phyloP scores from a whole-genome alignment of 345 rosid species.

The Cardamine chenopodiifolia region DNA sequence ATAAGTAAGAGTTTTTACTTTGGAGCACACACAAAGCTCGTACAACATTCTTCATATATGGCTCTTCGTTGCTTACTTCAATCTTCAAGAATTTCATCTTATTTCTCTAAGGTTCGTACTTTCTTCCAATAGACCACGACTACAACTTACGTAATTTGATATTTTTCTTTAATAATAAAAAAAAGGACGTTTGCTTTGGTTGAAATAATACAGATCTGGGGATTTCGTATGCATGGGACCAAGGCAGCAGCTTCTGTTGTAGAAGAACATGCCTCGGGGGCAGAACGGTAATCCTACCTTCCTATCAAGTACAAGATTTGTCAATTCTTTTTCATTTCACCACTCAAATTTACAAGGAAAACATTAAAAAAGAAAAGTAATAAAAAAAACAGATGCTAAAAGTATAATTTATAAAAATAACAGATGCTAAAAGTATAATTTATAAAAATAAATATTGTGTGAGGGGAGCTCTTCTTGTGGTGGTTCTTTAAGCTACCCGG shows the following conservation, averaged over 20 bases:
- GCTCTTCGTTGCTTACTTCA: slow-evolving; percentile 32
- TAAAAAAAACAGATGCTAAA: not conserved
- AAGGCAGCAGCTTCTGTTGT: slow-evolving; percentile 37
- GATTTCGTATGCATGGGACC: slow-evolving; percentile 39
- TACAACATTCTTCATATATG: slow-evolving; percentile 31
- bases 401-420: no score
- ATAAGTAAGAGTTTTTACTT: not conserved
- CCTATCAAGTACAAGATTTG: not conserved
- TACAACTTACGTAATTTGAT: not conserved
- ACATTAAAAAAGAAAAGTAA: no score
- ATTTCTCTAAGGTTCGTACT: slow-evolving; percentile 32
- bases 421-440: no score
- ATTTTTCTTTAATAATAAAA: not conserved
- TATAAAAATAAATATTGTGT: not conserved
- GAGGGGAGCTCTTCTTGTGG: not conserved
- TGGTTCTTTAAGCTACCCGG: not conserved
- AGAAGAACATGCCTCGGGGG: slow-evolving; percentile 29
- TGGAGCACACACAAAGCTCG: slow-evolving; percentile 7
- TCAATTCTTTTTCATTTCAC: slow-evolving; percentile 13
- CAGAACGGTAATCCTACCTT: slow-evolving; percentile 22
- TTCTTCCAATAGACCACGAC: not conserved
- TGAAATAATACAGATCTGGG: slow-evolving; percentile 29
- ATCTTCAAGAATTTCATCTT: slow-evolving; percentile 20
- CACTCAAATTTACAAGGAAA: not conserved
- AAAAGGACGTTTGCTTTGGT: not conserved